Base-by-base conservation (phyloP, 2,329 filamentous ascomycete genomes). In the Hypoxylon sp. region DNA sequence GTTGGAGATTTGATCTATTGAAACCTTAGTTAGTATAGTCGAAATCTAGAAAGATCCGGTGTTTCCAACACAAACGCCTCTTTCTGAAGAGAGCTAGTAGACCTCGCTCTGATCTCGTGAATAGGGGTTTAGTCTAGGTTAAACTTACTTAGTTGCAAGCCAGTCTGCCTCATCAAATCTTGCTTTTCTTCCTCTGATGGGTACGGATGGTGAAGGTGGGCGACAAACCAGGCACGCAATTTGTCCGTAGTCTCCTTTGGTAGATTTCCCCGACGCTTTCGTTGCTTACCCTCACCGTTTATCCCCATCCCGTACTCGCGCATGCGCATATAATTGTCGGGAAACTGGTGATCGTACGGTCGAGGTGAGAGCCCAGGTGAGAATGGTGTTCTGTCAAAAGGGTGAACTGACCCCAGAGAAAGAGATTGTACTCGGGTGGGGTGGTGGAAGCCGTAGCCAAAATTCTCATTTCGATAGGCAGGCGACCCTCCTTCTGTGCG, bases 161-260 rank as follows among this genome's bases (percentile, higher is more conserved):
- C 89, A 0, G 93, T 97, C 74, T 88, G 83, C 48, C 86, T 85
- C 84, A 94, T 93, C 50, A 97, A 84, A 63, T 91, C 87, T 75
- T 94, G 88, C 79, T 97, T 96, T 80, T 96, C 91, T 68, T 96
- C 92, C 77, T 96, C 92, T 3, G 89, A 94, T 1, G 93, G 93
- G 76, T 97, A 97, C 0, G 93, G 93, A 74, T 96, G 93, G 65
- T 89, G 84, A 6, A 94, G 79, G 77, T 96, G 91, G n/a, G 85
- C 84, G 54, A 89, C 80, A 70, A 96, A 94, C 94, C 94, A 97
- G 0, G 87, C 83, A 57, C 91, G 88, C 41, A 97, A 83, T 70
- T 92, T 90, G 75, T 94, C 91, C 0, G 93, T 97, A 0, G 93
- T 92, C 58, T 94, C 91, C 75, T 96, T 96, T n/a, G 94, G 94